phyloP scores from a whole-genome alignment of 805 yeast species.

The Barnettozyma pratensis region DNA sequence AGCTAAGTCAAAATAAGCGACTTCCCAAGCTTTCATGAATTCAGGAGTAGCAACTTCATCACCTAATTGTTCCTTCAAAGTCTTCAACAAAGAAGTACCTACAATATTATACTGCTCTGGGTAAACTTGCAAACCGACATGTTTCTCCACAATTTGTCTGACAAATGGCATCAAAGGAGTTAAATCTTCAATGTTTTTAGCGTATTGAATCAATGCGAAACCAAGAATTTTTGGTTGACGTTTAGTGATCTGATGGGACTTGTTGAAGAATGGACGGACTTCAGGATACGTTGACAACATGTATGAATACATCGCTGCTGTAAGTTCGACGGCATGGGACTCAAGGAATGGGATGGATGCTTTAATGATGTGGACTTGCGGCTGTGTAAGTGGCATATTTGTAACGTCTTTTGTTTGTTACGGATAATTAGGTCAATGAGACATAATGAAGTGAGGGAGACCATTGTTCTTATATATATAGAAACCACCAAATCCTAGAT shows the following conservation, averaged over 20 bases:
- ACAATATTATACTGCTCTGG: conserved; percentile 67
- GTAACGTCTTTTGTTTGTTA: no score
- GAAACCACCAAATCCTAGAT: no score
- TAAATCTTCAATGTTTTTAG: conserved; percentile 56
- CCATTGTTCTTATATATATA: neutral
- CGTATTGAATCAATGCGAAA: conserved; percentile 54
- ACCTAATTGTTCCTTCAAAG: conserved; percentile 52
- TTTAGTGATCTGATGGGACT: conserved; percentile 46
- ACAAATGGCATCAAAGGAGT: conserved; percentile 50
- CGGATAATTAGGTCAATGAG: no score
- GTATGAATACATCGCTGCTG: conserved; percentile 47
- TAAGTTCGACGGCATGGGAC: conserved; percentile 47
- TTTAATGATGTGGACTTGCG: conserved; percentile 33
- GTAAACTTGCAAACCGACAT: conserved; percentile 55
- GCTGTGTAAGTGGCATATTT: conserved; percentile 24
- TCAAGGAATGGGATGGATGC: conserved; percentile 54
- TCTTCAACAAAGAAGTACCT: conserved; percentile 49
- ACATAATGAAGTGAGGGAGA: neutral
- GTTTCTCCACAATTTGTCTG: conserved; percentile 56
- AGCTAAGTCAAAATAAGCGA: conserved; percentile 62
- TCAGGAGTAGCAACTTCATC: conserved; percentile 48
- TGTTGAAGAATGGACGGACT: conserved; percentile 57
- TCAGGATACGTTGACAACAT: conserved; percentile 52
- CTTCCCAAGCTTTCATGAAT: conserved; percentile 58
- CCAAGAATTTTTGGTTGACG: conserved; percentile 64